Evolutionary conservation across 2,329 filamentous ascomycete genomes (phyloP), one percentile per base, ranked within the genome.

Genomic region (Lasiodiplodia sp.): DNA sequence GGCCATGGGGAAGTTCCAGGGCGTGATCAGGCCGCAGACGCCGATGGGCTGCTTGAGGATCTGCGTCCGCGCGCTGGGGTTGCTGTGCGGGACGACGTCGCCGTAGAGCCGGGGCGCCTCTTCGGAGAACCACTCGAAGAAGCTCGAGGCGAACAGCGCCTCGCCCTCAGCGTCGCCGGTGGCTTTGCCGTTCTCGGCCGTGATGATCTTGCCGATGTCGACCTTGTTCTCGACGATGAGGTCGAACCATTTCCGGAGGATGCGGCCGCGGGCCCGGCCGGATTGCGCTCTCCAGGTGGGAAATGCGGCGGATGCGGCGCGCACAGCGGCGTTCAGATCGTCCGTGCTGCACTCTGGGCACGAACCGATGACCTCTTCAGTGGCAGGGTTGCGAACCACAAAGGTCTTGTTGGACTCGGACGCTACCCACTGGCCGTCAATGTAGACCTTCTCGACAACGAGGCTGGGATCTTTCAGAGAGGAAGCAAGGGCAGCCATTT

Each of bases 101-200:
- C 91, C 91, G 34, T 86, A 83, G 18, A 90, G 84, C 38, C 88
- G 82, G 77, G 89, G 82, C 75, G 87, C 87, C 72, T 90, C 87
- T 2, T 87, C 87, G 16, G 84, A 82, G 73, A 87, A 87, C 84
- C 85, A 87, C 84, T 84, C 86, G 1, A 82, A 84, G 73, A 87
- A 87, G 4, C 84, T 83, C 31, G 83, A 31, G 3, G 55, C 18
- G 31, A 57, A 57, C 6, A 57, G 31, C 4, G 31, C 55, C 31
- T 81, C 79, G 25, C 79, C 79, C 70, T 79, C 79, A 21, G 79
- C 79, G 68, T 81, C 79, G 12, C 89, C 86, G 28, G 90, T 75
- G 1, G 92, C 91, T 82, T 95, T 95, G 72, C 92, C 92, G 72
- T 94, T 95, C 82, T 95, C 92, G 87, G 90, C 91, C 40, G 92